Base-by-base conservation (phyloP, 2,329 filamentous ascomycete genomes). In the Didymella pomorum region DNA sequence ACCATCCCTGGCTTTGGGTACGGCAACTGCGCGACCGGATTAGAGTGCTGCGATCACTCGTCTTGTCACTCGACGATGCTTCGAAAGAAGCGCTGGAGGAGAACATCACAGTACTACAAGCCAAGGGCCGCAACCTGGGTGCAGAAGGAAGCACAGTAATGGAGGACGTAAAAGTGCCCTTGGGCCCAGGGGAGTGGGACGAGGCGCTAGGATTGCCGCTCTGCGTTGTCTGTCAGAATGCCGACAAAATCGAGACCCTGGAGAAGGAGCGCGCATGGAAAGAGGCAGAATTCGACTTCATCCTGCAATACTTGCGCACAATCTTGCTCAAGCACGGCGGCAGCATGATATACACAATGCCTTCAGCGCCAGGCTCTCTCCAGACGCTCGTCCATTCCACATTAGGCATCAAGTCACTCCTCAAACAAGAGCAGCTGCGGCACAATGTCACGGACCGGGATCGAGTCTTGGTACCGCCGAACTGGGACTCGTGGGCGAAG, bases 401-500 rank as follows among this genome's bases (percentile, higher is more conserved):
- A 50, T 83, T 97, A 18, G 91, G 91, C 52, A 93, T 96, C 74
- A 92, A 91, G 60, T 96, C 91, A 21, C 84, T 95, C 20, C 81
- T 96, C 18, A 86, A 76, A 60, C 76, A 78, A 57, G 73, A 76
- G 51, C 67, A 75, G 42, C 65, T 79, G 11, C 72, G 77, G 51
- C 74, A 93, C 75, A 96, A 97, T 69, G 91, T 96, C 60, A 95
- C 96, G 65, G 95, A 95, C 79, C 86, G 94, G 59, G 93, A 97
- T 76, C 96, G 96, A 82, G 93, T 99, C 53, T 84, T 97, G 5
- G 91, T 99, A 0, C 94, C 94, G 1, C 90, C 93, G 16, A 97
- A 97, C 76, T 99, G 95, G 95, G 95, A 99, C 77, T 97, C 93
- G 0, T 97, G 93, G 91, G 93, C 93, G 59, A 99, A 98, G 79